These are phyloP conservation scores for Botrytis tulipae DNA, from an alignment of 2,329 filamentous ascomycete genomes.

Conservation along the genomic window DNA sequence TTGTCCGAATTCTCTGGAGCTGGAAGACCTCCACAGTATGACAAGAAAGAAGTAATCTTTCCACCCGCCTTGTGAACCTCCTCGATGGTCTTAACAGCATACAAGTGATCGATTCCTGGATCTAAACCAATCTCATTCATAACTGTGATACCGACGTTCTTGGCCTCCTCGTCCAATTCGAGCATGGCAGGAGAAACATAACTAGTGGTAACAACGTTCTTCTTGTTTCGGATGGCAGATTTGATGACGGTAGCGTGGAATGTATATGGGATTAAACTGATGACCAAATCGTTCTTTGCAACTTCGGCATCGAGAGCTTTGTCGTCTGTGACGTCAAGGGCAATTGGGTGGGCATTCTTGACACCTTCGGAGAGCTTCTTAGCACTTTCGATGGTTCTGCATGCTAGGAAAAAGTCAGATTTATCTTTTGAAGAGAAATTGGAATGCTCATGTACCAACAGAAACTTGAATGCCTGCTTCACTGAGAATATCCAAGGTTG, in stretches of 20 bases:
- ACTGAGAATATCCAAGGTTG: conserved; percentile 58
- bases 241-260: conserved; percentile 89
- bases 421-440: background rate
- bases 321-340: conserved; percentile 78
- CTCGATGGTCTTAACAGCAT: conserved; percentile 84
- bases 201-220: conserved; percentile 91
- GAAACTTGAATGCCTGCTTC: conserved; percentile 56
- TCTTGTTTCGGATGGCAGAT: conserved; percentile 88
- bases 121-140: conserved; percentile 91
- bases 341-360: conserved; percentile 48
- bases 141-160: conserved; percentile 91
- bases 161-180: conserved; percentile 78
- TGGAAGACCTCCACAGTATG: conserved; percentile 80
- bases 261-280: conserved; percentile 86
- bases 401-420: conserved; percentile 1
- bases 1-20: conserved; percentile 76
- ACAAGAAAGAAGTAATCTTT: conserved; percentile 69
- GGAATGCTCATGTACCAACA: conserved; percentile 46
- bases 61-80: conserved; percentile 85
- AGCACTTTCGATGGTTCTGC: conserved; percentile 62
- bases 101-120: conserved; percentile 68
- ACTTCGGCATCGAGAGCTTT: conserved; percentile 77
- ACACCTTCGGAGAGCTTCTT: conserved; percentile 72
- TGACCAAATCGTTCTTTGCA: conserved; percentile 74
- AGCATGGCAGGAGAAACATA: conserved; percentile 92